Conservation (phyloP, 768 basidiomycete genomes). For the Boletus sensibilis region DNA sequence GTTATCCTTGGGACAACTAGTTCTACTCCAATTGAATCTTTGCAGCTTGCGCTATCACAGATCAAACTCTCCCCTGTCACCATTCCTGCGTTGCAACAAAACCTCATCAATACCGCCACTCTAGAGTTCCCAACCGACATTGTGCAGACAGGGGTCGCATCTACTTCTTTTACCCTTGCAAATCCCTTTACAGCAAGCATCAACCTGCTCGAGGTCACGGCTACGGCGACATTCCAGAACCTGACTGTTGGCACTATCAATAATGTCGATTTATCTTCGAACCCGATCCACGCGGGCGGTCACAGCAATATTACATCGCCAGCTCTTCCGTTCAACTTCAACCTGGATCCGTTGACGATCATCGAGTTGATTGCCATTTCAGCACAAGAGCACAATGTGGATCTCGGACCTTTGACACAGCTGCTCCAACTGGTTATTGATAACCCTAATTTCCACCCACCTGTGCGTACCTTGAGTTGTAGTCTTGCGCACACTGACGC, state of each 20-base stretch:
- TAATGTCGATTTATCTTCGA: conserved; percentile 49
- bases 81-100: conserved; percentile 64
- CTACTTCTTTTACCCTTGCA: conserved; percentile 53
- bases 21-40: conserved; percentile 60
- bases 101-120: conserved; percentile 54
- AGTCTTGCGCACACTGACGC: neutral
- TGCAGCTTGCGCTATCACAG: conserved; percentile 58
- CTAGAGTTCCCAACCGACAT: conserved; percentile 64
- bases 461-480: conserved; percentile 35
- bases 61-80: conserved; percentile 59
- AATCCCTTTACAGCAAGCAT: conserved; percentile 77
- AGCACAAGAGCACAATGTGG: conserved; percentile 52
- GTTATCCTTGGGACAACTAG: conserved; percentile 52
- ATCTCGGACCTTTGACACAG: conserved; percentile 57
- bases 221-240: conserved; percentile 54
- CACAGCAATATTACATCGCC: conserved; percentile 59
- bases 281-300: conserved; percentile 59
- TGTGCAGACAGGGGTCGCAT: conserved; percentile 56
- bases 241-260: conserved; percentile 60
- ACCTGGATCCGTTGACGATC: conserved; percentile 60
- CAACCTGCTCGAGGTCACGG: conserved; percentile 54
- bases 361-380: conserved; percentile 52
- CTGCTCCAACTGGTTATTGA: conserved; percentile 54
- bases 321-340: conserved; percentile 58
- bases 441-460: conserved; percentile 50